A percentile compares a stretch with the other conserved stretches of the same genome.
Evolutionary conservation across 306 rosid species (phyloP).

Genomic region (Citrullus mucosospermus): DNA sequence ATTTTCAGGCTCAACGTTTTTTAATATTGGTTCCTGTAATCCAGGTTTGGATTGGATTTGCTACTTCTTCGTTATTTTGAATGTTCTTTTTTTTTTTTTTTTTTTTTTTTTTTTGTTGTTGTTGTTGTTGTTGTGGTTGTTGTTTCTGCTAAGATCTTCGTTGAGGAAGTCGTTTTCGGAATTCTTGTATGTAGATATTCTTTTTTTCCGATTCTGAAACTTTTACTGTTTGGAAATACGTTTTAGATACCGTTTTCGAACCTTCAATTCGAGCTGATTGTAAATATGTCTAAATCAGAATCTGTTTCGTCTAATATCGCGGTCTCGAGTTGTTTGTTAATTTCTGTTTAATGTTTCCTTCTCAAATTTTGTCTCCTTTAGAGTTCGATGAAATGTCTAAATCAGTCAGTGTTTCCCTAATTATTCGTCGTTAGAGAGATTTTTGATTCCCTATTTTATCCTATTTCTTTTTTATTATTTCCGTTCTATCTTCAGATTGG

Average conservation of each 20-base stretch:
- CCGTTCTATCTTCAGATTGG: not conserved
- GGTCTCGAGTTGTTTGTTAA: not conserved
- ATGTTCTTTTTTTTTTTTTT: not conserved
- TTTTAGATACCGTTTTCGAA: not conserved
- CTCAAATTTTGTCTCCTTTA: constrained; percentile 9
- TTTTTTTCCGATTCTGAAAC: constrained; percentile 1
- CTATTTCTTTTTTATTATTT: not conserved
- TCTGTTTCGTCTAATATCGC: not conserved
- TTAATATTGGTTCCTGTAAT: not conserved
- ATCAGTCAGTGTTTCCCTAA: constrained; percentile 11
- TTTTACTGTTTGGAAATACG: not conserved
- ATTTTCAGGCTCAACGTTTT: not conserved
- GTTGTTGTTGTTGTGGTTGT: not conserved
- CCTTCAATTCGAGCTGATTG: not conserved
- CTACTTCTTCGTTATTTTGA: not conserved
- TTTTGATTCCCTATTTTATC: not conserved
- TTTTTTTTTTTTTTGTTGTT: too few species aligned
- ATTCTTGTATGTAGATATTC: not conserved
- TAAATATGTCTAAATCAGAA: constrained; percentile 5
- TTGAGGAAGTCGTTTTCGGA: constrained; percentile 14
- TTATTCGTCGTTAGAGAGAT: not conserved
- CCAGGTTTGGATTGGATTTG: not conserved
- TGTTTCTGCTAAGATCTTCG: constrained; percentile 13
- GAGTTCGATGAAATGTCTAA: constrained; percentile 16
- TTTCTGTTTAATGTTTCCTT: not conserved